Percentiles rank a stretch among this genome's conserved stretches.
These are phyloP conservation scores for Teunomyces atbi DNA, from an alignment of 805 yeast genomes.

Conservation along the genomic window DNA sequence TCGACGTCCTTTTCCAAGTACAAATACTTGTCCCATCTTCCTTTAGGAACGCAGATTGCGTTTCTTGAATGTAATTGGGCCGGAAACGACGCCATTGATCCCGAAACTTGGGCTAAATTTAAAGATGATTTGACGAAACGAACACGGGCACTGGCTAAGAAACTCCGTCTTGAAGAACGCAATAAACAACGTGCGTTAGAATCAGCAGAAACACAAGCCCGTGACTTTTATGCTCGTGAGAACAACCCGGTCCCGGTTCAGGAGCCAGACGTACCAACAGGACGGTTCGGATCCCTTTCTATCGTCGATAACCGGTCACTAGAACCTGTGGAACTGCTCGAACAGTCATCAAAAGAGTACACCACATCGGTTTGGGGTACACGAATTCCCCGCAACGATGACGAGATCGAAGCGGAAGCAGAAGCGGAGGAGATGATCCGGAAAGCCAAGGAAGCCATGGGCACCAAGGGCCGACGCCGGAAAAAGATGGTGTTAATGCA, in stretches of 20 bases:
- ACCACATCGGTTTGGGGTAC: conserved; percentile 80
- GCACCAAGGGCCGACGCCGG: conserved; percentile 25
- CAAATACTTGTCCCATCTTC: conserved; percentile 79
- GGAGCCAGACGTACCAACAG: conserved; percentile 13
- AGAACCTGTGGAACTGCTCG: no score
- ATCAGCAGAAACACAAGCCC: conserved; percentile 55
- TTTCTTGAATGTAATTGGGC: conserved; percentile 85
- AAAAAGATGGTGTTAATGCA: conserved; percentile 39
- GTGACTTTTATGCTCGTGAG: conserved; percentile 60
- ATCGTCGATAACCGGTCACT: conserved; percentile 33
- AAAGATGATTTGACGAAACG: conserved; percentile 58
- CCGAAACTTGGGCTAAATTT: conserved; percentile 45
- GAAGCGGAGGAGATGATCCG: conserved; percentile 53
- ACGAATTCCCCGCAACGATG: conserved; percentile 44
- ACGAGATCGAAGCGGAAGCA: conserved; percentile 41
- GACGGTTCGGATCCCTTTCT: conserved; percentile 31
- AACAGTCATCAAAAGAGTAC: conserved; percentile 14
- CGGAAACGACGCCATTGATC: conserved; percentile 27
- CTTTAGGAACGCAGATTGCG: conserved; percentile 81
- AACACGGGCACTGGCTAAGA: conserved; percentile 46
- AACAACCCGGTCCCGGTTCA: conserved; percentile 38
- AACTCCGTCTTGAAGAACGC: conserved; percentile 59
- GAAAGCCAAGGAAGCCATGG: conserved; percentile 49
- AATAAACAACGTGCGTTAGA: conserved; percentile 54
- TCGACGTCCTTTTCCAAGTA: conserved; percentile 56